Base-by-base conservation (phyloP, 2,329 filamentous ascomycete species). In the Fusarium sp. region DNA sequence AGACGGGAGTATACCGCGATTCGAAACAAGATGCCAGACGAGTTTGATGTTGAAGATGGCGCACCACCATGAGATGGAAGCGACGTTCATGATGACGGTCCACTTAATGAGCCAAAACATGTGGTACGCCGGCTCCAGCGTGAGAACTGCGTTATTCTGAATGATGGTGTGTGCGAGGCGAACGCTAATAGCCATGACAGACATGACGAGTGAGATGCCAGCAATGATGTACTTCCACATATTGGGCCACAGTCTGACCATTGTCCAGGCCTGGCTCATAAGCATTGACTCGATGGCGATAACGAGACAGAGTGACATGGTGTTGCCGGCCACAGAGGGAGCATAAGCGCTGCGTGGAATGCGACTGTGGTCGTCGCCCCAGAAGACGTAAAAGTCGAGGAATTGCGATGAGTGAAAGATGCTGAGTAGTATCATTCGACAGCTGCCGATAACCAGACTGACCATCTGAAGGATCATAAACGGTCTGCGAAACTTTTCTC, bases 381-480 rank as follows among this genome's bases (percentile, higher is more conserved):
- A 86, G 66, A 84, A 79, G 23, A 84, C 79, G 77, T 93, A 94
- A 57, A 89, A 85, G 53, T 89, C 82, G 70, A 84, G 81, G 71
- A 88, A 89, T 6, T 83, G 80, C 4, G 88, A 88, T 10, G 87
- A 85, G 74, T 88, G 89, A 77, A 86, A 91, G 57, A 88, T 74
- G 53, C 82, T 80, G 23, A 88, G 80, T 7, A 93, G 78, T 16
- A 85, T 76, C 74, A 83, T 84, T 61, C 91, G 89, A 45, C 88
- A 77, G 50, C 86, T 80, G 78, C 91, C 89, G 74, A 89, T 75
- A 49, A 86, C 51, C 20, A 97, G 84, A 15, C 87, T 86, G 26
- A 84, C 62, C 20, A 86, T 70, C 75, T 94, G 93, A 72, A 94
- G 81, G 67, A 89, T 74, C 76, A 91, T 92, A 20, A 92, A 85